Evolutionary conservation across 345 rosid species (phyloP).

Genomic region (Dipteronia dyeriana): DNA sequence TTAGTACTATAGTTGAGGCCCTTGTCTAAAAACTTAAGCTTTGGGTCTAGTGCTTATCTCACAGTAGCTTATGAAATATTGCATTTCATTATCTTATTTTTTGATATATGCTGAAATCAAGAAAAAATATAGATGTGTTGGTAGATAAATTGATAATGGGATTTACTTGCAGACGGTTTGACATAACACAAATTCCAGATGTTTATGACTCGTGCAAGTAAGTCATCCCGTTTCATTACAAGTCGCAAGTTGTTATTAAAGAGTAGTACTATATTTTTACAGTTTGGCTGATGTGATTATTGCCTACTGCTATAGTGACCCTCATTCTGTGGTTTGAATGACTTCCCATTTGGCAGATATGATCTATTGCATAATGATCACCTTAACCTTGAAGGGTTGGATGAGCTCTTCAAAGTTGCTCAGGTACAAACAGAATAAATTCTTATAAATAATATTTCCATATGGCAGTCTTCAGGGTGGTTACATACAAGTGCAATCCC

Average conservation of each 20-base stretch:
- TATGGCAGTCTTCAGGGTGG: background rate
- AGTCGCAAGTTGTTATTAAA: background rate
- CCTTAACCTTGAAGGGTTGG: constrained; percentile 82
- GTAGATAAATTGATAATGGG: constrained; percentile 23
- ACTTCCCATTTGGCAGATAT: constrained; percentile 53
- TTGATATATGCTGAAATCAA: constrained; percentile 1
- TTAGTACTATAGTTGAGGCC: background rate
- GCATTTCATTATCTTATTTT: background rate
- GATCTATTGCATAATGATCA: constrained; percentile 97
- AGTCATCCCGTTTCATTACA: constrained; percentile 37
- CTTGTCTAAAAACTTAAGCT: background rate
- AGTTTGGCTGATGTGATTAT: background rate
- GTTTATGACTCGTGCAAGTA: constrained; percentile 99
- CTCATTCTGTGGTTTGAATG: constrained; percentile 9
- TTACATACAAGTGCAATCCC: background rate
- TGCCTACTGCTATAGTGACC: background rate
- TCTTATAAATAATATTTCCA: background rate
- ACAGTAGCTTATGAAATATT: background rate
- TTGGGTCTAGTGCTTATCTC: background rate
- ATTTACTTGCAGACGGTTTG: constrained; percentile 78
- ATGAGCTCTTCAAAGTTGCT: constrained; percentile 88
- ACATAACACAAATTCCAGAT: constrained; percentile 97
- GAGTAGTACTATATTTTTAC: background rate
- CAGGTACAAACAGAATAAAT: constrained; percentile 53
- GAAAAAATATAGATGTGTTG: background rate